Base-by-base conservation (phyloP, 345 rosid genomes). In the Aquilaria malaccensis region DNA sequence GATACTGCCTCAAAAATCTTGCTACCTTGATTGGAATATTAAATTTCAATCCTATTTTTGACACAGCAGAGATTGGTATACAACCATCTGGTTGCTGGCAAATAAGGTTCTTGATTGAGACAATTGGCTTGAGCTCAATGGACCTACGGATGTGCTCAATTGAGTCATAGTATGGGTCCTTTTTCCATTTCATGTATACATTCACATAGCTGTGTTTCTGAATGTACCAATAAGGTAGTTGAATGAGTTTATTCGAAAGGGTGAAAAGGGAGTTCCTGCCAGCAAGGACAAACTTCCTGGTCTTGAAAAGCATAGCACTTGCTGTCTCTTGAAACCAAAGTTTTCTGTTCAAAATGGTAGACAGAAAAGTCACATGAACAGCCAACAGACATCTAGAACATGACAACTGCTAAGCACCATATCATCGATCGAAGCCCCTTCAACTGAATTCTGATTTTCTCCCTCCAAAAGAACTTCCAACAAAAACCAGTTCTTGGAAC, bases 151-250 rank as follows among this genome's bases (percentile, higher is more conserved):
- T 79, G 69, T 81, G 88, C 65, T 85, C 85, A 45, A 93, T 76
- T 30, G 86, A 77, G 55, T 89, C 96, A 10, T 64, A 87, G 73
- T 66, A 89, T 0, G 72, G 67, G 65, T 93, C 97, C 73, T 77
- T 85, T 62, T 87, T 92, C 96, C 93, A 92, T 77, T 86, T 89
- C 98, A 92, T 89, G 80, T 86, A 85, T 6, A 86, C 95, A 62
- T 83, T 72, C 4, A 91, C 96, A 50, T 91, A 86, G 56, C 56
- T 63, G 41, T 70, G 72, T 47, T 14, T 74, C 63, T 77, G 95
- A 50, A 59, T 59, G 72, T 60, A 67, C 2, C 45, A 29, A 33
- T 55, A 61, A 3, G 62, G 61, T 3, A 59, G 67, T 37, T 61
- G 48, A 13, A 4, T 53, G 59, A 9, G 15, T 43, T 50, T 48